Conservation (phyloP, 805 yeast species). For the Candida montana region DNA sequence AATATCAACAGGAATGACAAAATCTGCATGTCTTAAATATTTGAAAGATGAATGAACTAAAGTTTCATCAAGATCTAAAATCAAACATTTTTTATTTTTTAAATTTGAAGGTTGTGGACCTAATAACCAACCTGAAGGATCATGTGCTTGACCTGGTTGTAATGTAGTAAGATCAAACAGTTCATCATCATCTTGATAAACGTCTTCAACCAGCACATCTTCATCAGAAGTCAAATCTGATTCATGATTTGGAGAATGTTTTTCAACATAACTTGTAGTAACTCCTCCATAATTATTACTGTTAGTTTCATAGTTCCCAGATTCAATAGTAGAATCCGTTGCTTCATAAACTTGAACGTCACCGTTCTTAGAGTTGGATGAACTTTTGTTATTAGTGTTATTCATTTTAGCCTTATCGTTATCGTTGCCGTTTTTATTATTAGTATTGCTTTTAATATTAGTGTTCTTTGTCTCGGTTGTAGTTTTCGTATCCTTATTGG, state of each 20-base stretch:
- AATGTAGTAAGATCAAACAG: conserved; percentile 55
- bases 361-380: conserved; percentile 12
- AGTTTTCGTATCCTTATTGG: not conserved
- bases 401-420: not conserved
- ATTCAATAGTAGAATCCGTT: conserved; percentile 22
- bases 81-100: conserved; percentile 72
- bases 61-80: conserved; percentile 92
- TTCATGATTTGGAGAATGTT: conserved; percentile 10
- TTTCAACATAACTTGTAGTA: conserved; percentile 7
- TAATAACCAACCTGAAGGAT: conserved; percentile 62
- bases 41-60: conserved; percentile 94
- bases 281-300: conserved; percentile 4
- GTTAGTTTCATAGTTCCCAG: conserved; percentile 4
- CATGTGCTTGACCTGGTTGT: conserved; percentile 67
- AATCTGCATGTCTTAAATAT: conserved; percentile 87
- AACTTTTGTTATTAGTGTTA: not conserved
- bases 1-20: conserved; percentile 95
- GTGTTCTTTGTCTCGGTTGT: not conserved
- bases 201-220: conserved; percentile 20
- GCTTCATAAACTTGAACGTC: conserved; percentile 26
- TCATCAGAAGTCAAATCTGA: conserved; percentile 22
- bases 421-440: not conserved
- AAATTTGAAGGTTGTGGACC: conserved; percentile 47
- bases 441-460: conserved; percentile 2
- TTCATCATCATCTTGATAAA: conserved; percentile 22